These are phyloP conservation scores for Coniochaeta ligniaria DNA, from an alignment of 2,329 filamentous ascomycete genomes.

Conservation along the genomic window DNA sequence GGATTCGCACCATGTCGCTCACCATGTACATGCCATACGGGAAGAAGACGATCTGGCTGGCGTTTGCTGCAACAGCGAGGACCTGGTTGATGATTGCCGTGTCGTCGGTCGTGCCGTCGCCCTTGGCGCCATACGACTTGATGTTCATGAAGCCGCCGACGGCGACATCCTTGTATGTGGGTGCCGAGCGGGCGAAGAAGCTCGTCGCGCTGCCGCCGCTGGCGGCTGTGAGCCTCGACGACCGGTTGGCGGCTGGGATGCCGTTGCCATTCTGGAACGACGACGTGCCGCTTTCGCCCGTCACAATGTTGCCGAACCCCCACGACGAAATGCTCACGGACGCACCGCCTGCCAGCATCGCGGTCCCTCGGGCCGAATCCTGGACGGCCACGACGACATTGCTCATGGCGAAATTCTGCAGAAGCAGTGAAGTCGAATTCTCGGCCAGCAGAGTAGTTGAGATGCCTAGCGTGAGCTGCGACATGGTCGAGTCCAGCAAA, in stretches of 20 bases:
- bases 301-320: background rate
- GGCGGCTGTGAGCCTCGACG: too few relatives aligned
- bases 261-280: background rate
- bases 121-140: constrained; percentile 59
- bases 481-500: too few relatives aligned
- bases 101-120: constrained; percentile 70
- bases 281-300: background rate
- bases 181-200: too few relatives aligned
- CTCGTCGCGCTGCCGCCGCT: too few relatives aligned
- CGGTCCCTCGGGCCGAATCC: background rate
- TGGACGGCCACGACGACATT: background rate
- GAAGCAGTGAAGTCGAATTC: background rate
- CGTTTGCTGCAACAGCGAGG: constrained; percentile 45
- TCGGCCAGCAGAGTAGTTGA: background rate
- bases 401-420: background rate
- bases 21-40: constrained; percentile 57
- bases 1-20: constrained; percentile 43
- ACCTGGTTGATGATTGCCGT: constrained; percentile 62
- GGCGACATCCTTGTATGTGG: too few relatives aligned
- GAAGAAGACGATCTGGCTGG: constrained; percentile 50
- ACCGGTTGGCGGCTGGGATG: background rate
- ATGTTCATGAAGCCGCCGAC: constrained; percentile 42
- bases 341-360: background rate
- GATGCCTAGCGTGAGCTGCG: too few relatives aligned
- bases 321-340: background rate